Evolutionary conservation across 2,329 filamentous ascomycete species (phyloP).

Genomic region (Phialemoniopsis sp.): DNA sequence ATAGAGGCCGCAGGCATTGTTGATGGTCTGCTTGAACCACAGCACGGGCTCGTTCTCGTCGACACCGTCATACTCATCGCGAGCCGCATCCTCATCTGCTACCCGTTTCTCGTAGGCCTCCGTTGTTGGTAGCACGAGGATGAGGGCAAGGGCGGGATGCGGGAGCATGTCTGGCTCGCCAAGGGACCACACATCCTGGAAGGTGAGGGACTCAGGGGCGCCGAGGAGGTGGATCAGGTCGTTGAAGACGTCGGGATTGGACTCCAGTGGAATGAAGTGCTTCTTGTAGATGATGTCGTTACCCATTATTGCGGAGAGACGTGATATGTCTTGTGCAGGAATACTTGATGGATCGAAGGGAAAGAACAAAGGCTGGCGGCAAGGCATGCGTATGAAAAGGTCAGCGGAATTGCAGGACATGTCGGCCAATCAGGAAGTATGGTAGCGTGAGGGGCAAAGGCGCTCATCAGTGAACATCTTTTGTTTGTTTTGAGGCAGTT

Average conservation of each 20-base stretch:
- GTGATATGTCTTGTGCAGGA: too few species aligned
- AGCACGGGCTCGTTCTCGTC: constrained; percentile 56
- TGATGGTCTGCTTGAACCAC: constrained; percentile 73
- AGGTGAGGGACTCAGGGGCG: constrained; percentile 51
- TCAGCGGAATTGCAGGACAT: too few species aligned
- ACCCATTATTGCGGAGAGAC: too few species aligned
- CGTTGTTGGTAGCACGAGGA: constrained; percentile 65
- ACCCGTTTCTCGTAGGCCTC: constrained; percentile 55
- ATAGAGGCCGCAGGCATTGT: constrained; percentile 68
- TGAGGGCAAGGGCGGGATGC: constrained; percentile 60
- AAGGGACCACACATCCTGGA: constrained; percentile 67
- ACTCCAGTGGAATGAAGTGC: constrained; percentile 23
- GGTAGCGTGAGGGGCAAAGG: too few species aligned
- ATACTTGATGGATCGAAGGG: too few species aligned
- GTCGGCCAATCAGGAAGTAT: too few species aligned
- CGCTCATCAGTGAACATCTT: too few species aligned
- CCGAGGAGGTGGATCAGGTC: constrained; percentile 60
- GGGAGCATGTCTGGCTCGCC: constrained; percentile 64
- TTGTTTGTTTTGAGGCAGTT: too few species aligned
- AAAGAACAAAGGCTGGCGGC: too few species aligned
- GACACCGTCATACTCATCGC: constrained; percentile 19
- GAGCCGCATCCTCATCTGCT: constrained; percentile 12
- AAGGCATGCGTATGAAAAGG: too few species aligned
- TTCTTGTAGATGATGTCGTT: too few species aligned
- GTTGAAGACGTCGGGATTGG: constrained; percentile 65